Base-by-base conservation (phyloP, 306 rosid genomes). In the Elaeagnus macrophylla region DNA sequence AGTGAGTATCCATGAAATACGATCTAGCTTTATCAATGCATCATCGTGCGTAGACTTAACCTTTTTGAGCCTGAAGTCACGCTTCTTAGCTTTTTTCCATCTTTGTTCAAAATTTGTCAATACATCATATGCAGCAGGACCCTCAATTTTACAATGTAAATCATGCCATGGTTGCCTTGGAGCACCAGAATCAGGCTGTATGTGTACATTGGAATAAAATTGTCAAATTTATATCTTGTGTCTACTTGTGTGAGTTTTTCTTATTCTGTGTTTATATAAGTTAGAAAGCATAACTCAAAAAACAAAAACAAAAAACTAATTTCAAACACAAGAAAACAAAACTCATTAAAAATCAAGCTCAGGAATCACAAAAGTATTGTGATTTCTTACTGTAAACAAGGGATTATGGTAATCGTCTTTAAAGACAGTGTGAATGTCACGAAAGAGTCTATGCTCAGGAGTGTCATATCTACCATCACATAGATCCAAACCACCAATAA, bases 381-480 rank as follows among this genome's bases (percentile, higher is more conserved):
- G 47, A n/a, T 18, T 44, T 68, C 85, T 75, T 49, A 84, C 94
- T 38, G 70, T 73, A 64, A 81, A 81, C 37, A 84, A 67, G 8
- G 94, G 94, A 72, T 81, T 84, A 39, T 81, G 88, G 66, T 49
- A 51, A 74, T 84, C 94, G n/a, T 78, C 68, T n/a, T 69, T 39
- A 61, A 76, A 81, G 52, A 81, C 54, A 0, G 88, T 63, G 75
- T 78, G 71, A 14, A 78, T 62, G 69, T 81, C 83, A 2, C 15
- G 6, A 60, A 73, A 84, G 48, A 81, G 74, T 50, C 88, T 71
- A 61, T 84, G 94, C 64, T 84, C 74, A 3, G 94, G 94, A 25
- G 94, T 84, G 55, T 84, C 94, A 62, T 81, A 84, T 78, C 94
- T 69, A 1, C 85, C 94, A 54, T 84, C 88, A 72, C 94, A 84